Base-by-base conservation (phyloP, 176 grass and related monocot species). In the Guadua angustifolia region DNA sequence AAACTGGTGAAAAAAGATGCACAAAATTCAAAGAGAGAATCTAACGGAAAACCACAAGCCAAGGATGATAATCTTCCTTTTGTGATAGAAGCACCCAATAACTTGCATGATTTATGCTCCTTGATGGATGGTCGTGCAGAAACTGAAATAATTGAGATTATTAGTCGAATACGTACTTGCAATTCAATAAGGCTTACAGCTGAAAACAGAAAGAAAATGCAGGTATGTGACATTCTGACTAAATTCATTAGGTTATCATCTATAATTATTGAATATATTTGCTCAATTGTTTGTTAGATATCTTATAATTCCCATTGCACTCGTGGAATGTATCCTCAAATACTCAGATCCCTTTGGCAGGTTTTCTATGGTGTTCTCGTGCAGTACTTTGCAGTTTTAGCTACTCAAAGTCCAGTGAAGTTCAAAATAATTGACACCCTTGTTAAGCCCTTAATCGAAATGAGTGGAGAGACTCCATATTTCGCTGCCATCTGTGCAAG, bases 401-500 rank as follows among this genome's bases (percentile, higher is more conserved):
- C 91, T 75, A 90, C 87, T 74, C 91, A 77, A 49, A 88, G 72
- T 84, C 87, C 89, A 69, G 69, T 98, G 68, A 95, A 90, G 60
- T 83, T 95, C 58, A 91, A 93, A 82, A 88, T 90, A 73, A 93
- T 93, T 66, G 90, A 98, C 66, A 83, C 75, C 45, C 91, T 98
- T 87, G 95, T 95, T 74, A 98, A 91, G 50, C 93, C 95, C 38
- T 90, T 98, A 71, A 86, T 95, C 85, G 95, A 98, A 75, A 98
- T 95, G 93, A 98, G 91, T 79, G 74, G 87, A 47, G 95, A 95
- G 78, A 95, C 93, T 81, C 93, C 93, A 79, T 98, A 95, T 91
- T 98, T 98, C 85, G 91, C 95, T 47, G 93, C 91, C 26, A 98
- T 98, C 64, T 98, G 95, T 90, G 95, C 93, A 43, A 93, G 93